phyloP scores from a whole-genome alignment of 2,329 filamentous ascomycete genomes.

The Remersonia thermophila region DNA sequence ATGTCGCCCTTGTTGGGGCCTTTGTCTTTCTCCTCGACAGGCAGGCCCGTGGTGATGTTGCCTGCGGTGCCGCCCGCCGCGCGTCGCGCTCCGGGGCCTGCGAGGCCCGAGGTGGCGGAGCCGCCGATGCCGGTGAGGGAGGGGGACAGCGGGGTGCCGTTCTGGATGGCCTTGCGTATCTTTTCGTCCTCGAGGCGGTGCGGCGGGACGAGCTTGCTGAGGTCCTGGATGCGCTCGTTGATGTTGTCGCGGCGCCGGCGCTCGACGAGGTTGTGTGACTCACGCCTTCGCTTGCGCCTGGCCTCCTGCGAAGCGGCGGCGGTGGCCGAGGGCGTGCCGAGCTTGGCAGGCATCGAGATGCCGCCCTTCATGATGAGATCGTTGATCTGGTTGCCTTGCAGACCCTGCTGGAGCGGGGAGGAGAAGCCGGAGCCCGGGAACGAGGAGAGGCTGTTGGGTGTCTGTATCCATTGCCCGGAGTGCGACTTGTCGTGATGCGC shows the following conservation, averaged over 20 bases:
- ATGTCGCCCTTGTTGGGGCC: conserved; percentile 98
- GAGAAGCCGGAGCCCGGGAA: conserved; percentile 83
- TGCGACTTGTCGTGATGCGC: conserved; percentile 66
- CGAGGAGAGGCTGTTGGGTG: conserved; percentile 70
- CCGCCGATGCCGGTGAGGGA: conserved; percentile 58
- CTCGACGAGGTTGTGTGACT: conserved; percentile 95
- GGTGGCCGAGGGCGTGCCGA: conserved; percentile 33
- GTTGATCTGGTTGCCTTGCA: conserved; percentile 66
- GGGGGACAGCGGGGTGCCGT: conserved; percentile 79
- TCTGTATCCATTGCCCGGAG: conserved; percentile 84
- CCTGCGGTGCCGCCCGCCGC: conserved; percentile 58
- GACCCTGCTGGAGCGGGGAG: conserved; percentile 59
- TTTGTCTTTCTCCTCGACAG: conserved; percentile 95
- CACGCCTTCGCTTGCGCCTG: conserved; percentile 79
- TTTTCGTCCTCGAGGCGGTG: conserved; percentile 96
- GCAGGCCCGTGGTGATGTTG: conserved; percentile 84
- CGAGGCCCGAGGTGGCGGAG: conserved; percentile 79
- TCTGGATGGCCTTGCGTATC: conserved; percentile 86
- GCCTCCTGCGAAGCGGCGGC: conserved; percentile 75
- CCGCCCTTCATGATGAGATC: conserved; percentile 82
- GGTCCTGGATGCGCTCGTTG: conserved; percentile 94
- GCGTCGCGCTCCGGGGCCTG: conserved; percentile 70
- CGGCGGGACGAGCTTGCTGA: conserved; percentile 82
- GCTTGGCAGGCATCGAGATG: conserved; percentile 80
- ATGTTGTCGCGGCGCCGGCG: conserved; percentile 93